Conservation (phyloP, 768 basidiomycete genomes). For the Bullera alba region DNA sequence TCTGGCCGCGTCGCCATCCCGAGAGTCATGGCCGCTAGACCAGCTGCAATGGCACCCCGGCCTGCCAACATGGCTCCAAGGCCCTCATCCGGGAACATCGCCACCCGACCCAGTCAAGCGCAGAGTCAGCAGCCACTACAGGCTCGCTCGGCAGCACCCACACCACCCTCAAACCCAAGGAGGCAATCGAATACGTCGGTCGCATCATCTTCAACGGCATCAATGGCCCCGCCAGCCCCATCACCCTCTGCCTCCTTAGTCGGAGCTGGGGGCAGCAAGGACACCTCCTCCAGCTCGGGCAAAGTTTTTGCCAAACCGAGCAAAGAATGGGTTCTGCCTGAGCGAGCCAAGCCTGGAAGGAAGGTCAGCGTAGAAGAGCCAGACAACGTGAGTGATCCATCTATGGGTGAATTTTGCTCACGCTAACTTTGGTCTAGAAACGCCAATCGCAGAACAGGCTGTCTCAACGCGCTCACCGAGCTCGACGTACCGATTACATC, state of each 20-base stretch:
- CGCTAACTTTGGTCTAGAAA: constrained; percentile 13
- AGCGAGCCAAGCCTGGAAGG: constrained; percentile 43
- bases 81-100: not conserved
- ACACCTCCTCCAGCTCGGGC: constrained; percentile 41
- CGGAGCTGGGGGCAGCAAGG: too few species aligned
- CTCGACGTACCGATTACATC: constrained; percentile 34
- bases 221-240: too few species aligned
- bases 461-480: constrained; percentile 37
- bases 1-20: not conserved
- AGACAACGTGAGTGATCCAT: constrained; percentile 30
- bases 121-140: too few species aligned
- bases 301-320: constrained; percentile 43
- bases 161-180: too few species aligned
- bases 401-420: not conserved
- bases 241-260: too few species aligned
- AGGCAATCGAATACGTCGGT: too few species aligned
- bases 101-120: too few species aligned
- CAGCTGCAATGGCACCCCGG: not conserved
- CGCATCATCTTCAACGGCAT: too few species aligned
- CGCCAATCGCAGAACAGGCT: constrained; percentile 39
- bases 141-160: too few species aligned
- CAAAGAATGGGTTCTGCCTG: constrained; percentile 45
- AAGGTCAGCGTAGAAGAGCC: constrained; percentile 37
- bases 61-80: not conserved
- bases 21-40: not conserved